Conservation (phyloP, 495 filamentous ascomycete species). For the Filosporella fistucella region DNA sequence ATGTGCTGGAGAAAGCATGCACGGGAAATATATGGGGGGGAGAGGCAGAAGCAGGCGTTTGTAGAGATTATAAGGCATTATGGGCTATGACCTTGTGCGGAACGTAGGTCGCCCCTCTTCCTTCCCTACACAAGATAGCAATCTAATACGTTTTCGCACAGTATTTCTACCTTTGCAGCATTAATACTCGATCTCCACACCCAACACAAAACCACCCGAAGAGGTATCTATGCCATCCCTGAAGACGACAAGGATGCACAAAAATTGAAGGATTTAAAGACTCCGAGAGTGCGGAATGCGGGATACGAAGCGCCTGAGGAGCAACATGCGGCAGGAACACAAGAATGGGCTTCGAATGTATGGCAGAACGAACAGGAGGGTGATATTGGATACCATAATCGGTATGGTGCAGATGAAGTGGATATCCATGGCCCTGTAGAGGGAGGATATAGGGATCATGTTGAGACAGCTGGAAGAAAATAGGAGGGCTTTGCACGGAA, state of each 20-base stretch:
- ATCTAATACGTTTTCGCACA: slow-evolving; percentile 1
- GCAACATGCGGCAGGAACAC: neutral
- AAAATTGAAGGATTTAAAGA: slow-evolving; percentile 16
- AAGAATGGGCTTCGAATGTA: neutral
- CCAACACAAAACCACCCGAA: slow-evolving; percentile 33
- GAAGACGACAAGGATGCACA: slow-evolving; percentile 22
- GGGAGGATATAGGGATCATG: no score
- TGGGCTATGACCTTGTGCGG: slow-evolving; percentile 57
- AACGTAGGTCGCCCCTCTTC: slow-evolving; percentile 20
- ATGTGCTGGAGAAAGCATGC: slow-evolving; percentile 48
- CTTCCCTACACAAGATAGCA: neutral
- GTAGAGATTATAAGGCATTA: slow-evolving; percentile 61
- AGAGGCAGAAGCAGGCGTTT: slow-evolving; percentile 54
- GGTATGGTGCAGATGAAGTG: slow-evolving; percentile 21
- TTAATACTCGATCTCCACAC: slow-evolving; percentile 48
- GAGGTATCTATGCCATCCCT: slow-evolving; percentile 43
- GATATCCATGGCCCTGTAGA: slow-evolving; percentile 12
- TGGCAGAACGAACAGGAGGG: neutral
- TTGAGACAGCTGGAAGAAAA: no score
- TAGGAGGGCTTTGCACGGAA: neutral
- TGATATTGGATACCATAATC: slow-evolving; percentile 21
- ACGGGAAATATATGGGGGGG: slow-evolving; percentile 49
- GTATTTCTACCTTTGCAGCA: slow-evolving; percentile 38
- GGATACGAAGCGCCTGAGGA: slow-evolving; percentile 14
- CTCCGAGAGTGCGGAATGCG: slow-evolving; percentile 1